Base-by-base conservation (phyloP, 176 grass and related monocot species). In the Olyra latifolia region DNA sequence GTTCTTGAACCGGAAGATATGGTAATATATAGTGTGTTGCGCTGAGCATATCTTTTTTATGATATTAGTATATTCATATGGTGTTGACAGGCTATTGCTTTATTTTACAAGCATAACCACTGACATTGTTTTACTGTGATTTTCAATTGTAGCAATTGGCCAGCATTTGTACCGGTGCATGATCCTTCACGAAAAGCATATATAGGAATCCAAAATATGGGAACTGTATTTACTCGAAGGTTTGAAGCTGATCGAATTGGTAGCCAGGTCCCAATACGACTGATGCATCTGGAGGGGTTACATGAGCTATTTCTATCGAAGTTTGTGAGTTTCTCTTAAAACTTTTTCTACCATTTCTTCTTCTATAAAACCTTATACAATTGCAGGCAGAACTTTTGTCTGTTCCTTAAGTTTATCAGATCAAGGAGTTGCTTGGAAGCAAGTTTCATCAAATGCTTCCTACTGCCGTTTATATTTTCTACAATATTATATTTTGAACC, bases 231-330 rank as follows among this genome's bases (percentile, higher is more conserved):
- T 87, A 98, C 95, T 67, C 83, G 95, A 89, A 91, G 95, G 80
- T 98, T 95, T 89, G 95, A 98, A 91, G 92, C 90, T 74, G 95
- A 98, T 62, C 85, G 92, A 70, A 95, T 94, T 87, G 92, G 92
- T 87, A 98, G 88, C 80, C 95, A 98, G 58, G 92, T 98, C 58
- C 95, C 95, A 20, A 87, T 95, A 87, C 82, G 83, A 66, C 82
- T 98, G 17, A 98, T 98, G 92, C 95, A 95, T 95, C 66, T 98
- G 80, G 95, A 98, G 82, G 95, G 95, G 56, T 82, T 98, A 84
- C 93, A 95, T 84, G 95, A 95, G 80, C 82, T 98, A 75, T 98
- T 98, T 83, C 69, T 93, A 49, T 98, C 95, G 67, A 98, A 98
- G 87, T 95, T 98, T 95, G 95, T 98, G 75, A 94, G 95, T 88